phyloP scores from a whole-genome alignment of 2,329 filamentous ascomycete genomes.

The Fusarium equiseti region DNA sequence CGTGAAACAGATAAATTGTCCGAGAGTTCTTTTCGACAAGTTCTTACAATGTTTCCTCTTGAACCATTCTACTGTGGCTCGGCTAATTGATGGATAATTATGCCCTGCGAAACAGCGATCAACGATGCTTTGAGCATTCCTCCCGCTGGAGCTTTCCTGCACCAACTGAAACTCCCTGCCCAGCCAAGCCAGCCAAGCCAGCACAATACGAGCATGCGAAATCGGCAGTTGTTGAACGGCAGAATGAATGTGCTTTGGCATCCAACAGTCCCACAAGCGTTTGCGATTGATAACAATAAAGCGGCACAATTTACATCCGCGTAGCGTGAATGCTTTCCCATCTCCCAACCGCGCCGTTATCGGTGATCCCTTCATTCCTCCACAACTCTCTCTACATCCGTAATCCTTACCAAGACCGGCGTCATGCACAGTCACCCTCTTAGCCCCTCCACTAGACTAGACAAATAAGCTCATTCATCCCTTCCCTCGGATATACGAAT shows the following conservation, averaged over 20 bases:
- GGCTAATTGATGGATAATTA: not conserved
- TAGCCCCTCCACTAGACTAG: not conserved
- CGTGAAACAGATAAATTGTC: not conserved
- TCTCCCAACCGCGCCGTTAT: not conserved
- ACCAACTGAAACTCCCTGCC: not conserved
- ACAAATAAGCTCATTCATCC: not conserved
- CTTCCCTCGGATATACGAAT: conserved; percentile 20
- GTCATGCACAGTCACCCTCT: not conserved
- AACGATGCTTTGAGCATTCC: not conserved
- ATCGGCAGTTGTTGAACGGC: not conserved
- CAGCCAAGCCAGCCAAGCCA: no score
- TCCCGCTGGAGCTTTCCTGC: not conserved
- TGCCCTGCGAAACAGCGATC: not conserved
- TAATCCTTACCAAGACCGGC: not conserved
- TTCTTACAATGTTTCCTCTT: not conserved
- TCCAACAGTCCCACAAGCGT: not conserved
- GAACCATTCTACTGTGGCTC: not conserved
- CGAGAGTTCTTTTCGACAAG: not conserved
- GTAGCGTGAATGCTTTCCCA: not conserved
- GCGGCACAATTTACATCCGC: not conserved
- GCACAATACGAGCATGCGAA: not conserved
- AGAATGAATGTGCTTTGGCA: not conserved
- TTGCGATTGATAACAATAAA: not conserved
- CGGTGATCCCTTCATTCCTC: not conserved
- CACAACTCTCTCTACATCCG: not conserved